These are phyloP conservation scores for Syzygium aromaticum DNA, from an alignment of 345 rosid genomes.

Conservation along the genomic window DNA sequence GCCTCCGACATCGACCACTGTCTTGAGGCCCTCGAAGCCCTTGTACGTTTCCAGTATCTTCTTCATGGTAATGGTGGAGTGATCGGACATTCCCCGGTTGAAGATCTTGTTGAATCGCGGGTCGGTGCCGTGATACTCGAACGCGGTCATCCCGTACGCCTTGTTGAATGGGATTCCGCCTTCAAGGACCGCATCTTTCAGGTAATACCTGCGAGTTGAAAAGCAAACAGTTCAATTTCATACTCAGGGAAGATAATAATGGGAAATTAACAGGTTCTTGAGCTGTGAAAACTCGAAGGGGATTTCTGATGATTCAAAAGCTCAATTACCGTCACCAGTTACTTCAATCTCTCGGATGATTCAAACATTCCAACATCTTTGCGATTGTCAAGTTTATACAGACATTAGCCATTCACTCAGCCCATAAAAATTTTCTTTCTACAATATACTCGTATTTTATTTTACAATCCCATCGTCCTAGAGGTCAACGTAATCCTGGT, in stretches of 20 bases:
- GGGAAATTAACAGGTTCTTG: constrained; percentile 21
- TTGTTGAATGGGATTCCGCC: constrained; percentile 11
- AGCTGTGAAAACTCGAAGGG: constrained; percentile 2
- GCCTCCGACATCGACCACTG: constrained; percentile 10
- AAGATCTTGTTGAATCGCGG: neutral
- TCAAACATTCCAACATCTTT: constrained; percentile 52
- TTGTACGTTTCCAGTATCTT: constrained; percentile 7
- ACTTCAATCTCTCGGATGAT: neutral
- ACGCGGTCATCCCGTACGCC: neutral
- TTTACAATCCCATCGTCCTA: neutral
- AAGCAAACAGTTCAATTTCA: neutral
- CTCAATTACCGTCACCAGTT: neutral
- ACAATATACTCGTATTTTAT: neutral
- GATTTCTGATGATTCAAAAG: neutral
- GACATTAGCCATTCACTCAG: neutral
- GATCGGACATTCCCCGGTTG: constrained; percentile 3
- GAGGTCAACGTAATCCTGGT: neutral
- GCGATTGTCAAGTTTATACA: neutral
- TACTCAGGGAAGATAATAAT: neutral
- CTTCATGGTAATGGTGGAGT: neutral
- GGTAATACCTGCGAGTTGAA: neutral
- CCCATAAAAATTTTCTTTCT: neutral
- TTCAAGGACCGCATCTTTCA: constrained; percentile 11
- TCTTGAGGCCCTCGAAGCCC: constrained; percentile 9
- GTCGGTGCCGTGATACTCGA: neutral